These are phyloP conservation scores for Stellera chamaejasme DNA, from an alignment of 345 rosid genomes.

Conservation along the genomic window DNA sequence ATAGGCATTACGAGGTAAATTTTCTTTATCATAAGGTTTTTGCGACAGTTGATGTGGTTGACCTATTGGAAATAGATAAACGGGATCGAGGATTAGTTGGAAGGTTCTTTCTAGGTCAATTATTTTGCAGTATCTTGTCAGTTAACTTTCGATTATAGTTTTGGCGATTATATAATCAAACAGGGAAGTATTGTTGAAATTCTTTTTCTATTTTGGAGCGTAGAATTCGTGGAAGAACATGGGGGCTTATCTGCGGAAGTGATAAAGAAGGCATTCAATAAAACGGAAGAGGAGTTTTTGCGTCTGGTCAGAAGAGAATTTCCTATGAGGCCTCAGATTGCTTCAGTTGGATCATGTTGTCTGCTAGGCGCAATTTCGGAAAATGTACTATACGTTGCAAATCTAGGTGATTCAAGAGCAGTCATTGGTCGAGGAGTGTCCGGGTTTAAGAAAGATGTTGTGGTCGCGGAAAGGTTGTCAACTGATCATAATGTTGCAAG, in stretches of 20 bases:
- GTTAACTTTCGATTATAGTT: too few relatives aligned
- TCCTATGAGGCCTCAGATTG: constrained; percentile 60
- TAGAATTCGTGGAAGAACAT: constrained; percentile 65
- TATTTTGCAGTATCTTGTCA: too few relatives aligned
- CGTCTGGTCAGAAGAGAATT: constrained; percentile 52
- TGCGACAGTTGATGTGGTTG: too few relatives aligned
- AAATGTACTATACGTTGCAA: constrained; percentile 61
- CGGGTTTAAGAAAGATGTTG: constrained; percentile 24
- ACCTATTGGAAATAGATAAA: too few relatives aligned
- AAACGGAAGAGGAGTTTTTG: constrained; percentile 75
- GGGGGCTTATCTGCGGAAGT: constrained; percentile 72
- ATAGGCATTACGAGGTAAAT: too few relatives aligned
- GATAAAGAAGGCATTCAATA: constrained; percentile 63
- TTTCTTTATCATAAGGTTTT: too few relatives aligned
- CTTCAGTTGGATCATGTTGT: constrained; percentile 88
- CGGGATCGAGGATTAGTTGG: too few relatives aligned
- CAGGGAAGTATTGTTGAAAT: constrained; percentile 1
- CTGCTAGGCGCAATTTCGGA: constrained; percentile 70
- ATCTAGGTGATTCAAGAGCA: constrained; percentile 82
- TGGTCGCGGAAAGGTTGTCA: constrained; percentile 68
- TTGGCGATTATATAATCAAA: too few relatives aligned
- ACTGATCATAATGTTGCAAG: constrained; percentile 85
- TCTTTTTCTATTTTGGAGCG: background rate
- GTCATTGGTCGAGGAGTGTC: constrained; percentile 59
- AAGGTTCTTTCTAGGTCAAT: too few relatives aligned